Base-by-base conservation (phyloP, 352 stramenopile genomes). In the Thraustochytrium sp. region DNA sequence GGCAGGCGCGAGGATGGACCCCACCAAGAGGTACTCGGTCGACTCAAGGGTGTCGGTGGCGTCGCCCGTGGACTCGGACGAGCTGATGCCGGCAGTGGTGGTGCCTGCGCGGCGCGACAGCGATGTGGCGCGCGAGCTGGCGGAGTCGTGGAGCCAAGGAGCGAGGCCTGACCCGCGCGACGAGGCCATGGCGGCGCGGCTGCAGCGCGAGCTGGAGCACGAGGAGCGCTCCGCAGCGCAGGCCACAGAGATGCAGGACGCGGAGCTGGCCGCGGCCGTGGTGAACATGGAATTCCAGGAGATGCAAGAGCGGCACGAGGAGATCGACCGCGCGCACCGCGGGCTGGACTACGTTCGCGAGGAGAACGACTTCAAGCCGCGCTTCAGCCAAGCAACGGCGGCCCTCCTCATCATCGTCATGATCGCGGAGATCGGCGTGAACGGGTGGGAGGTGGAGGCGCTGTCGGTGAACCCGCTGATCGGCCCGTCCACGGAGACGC, bases 401-500 rank as follows among this genome's bases (percentile, higher is more conserved):
- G 48, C 86, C 18, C 61, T 89, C 0, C 92, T 88, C 49, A 89
- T 86, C 18, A 82, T 82, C 18, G 62, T 91, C 11, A 75, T 93
- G 51, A 82, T 92, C 46, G 78, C 85, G 2, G 87, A 86, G 63
- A 86, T 90, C 82, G 88, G 77, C 34, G 37, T 91, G 3, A 93
- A 93, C 75, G 89, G 85, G 13, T 94, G 90, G 90, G 88, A 88
- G 44, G 72, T 93, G 29, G 90, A 93, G 74, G 84, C 82, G 21
- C 76, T 93, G 1, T 88, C 72, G 36, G 82, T 90, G 2, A 94
- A 94, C 84, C 90, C 90, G 34, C 87, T 93, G 77, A 88, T 94
- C 49, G 91, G 91, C 9, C 89, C 90, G 3, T 87, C 29, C 48
- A 78, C 85, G 5, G 82, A 92, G 5, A 89, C 87, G 18, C 77